Base-by-base conservation (phyloP, 2,329 filamentous ascomycete species). In the Exophiala alcalophila region DNA sequence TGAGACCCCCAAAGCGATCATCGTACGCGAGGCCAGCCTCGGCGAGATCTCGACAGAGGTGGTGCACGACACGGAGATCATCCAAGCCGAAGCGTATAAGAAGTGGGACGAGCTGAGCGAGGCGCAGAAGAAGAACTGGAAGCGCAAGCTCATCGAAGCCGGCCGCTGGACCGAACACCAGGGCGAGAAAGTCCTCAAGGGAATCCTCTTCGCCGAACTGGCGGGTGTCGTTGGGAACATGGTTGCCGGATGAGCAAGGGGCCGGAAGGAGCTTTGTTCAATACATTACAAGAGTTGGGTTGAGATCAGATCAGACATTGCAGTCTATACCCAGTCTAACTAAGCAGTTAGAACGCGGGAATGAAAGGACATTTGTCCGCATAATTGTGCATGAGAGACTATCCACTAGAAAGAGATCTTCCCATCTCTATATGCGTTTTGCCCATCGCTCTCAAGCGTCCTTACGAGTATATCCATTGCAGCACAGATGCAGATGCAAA, bases 91-190 rank as follows among this genome's bases (percentile, higher is more conserved):
- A 15, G 54, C 50, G n/a, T 12, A 56, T 10, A 80, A 73, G 62
- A 69, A 73, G 40, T 94, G 86, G 86, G 80, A 88, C 44, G 78
- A 89, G 46, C 65, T 94, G 30, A 70, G 71, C 4, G 68, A 74
- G 9, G 65, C 76, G 40, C 78, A 90, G 62, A 77, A 78, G 61
- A 66, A 71, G 37, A 67, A 70, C 12, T 94, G 88, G 88, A 87
- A 80, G 66, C 65, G 76, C 53, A 77, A 74, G 59, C 71, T 94
- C 24, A 70, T 71, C 41, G 73, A 81, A 40, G 81, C 85, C 0
- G 87, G 87, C 0, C 78, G 88, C 52, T 94, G 86, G 87, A 77
- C 78, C n/a, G 80, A 83, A 59, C 73, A 78, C 25, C 85, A 91
- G 71, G 85, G 86, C 2, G 86, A 91, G 68, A 74, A 72, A 7